These are phyloP conservation scores for Pleurozium schreberi DNA, from an alignment of 225 moss, liverwort and hornwort species.

Conservation along the genomic window DNA sequence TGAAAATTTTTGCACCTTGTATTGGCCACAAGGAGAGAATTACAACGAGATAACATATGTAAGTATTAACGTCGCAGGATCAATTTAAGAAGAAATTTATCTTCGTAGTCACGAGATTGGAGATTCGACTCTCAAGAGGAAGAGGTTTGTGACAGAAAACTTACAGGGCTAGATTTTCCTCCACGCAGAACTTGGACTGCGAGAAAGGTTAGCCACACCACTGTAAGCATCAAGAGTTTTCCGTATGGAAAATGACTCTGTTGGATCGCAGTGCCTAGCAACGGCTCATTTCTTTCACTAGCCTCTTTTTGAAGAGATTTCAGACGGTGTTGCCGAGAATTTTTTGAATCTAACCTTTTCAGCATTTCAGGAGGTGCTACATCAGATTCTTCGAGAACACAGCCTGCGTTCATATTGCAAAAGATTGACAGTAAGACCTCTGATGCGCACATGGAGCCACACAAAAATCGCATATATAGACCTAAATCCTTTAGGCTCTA, in stretches of 20 bases:
- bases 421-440: background rate
- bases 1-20: background rate
- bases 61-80: background rate
- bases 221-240: conserved; percentile 28
- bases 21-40: background rate
- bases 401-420: conserved; percentile 12
- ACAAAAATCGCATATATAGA: background rate
- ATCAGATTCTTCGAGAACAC: conserved; percentile 40
- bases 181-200: conserved; percentile 65
- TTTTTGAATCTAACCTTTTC: conserved; percentile 20
- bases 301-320: background rate
- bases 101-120: background rate
- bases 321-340: background rate
- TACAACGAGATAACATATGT: background rate
- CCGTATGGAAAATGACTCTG: conserved; percentile 7
- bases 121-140: background rate
- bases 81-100: background rate
- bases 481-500: background rate
- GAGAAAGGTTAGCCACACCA: conserved; percentile 70
- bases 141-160: background rate
- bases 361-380: conserved; percentile 15
- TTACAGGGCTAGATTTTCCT: conserved; percentile 54
- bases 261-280: background rate
- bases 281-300: background rate
- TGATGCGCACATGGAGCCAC: background rate